Conservation (phyloP, 1,284 basidiomycete species). For the Boletus semigastroideus region DNA sequence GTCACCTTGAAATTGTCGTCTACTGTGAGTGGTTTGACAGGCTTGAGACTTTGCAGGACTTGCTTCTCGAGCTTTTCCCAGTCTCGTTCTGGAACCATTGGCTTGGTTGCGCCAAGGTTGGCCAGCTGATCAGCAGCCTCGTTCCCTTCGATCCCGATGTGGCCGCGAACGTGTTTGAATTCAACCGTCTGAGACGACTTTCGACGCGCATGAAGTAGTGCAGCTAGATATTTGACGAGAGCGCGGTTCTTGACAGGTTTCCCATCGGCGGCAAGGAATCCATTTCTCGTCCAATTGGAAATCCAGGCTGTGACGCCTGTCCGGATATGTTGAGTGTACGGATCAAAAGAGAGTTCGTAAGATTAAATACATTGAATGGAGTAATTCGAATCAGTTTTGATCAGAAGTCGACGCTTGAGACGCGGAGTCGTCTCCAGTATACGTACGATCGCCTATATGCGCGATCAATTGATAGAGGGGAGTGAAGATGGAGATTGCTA, state of each 20-base stretch:
- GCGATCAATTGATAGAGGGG: conserved; percentile 3
- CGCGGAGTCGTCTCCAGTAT: conserved; percentile 64
- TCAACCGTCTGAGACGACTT: conserved; percentile 51
- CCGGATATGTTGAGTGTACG: conserved; percentile 4
- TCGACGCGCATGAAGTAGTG: conserved; percentile 51
- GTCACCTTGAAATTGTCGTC: conserved; percentile 23
- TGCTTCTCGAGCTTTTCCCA: conserved; percentile 43
- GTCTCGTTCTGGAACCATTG: conserved; percentile 47
- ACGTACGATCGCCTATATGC: conserved; percentile 67
- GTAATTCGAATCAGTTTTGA: conserved; percentile 78
- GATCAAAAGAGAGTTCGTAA: neutral
- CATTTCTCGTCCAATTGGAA: conserved; percentile 54
- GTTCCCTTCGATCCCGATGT: conserved; percentile 71
- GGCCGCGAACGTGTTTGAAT: conserved; percentile 70
- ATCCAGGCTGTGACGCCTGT: conserved; percentile 68
- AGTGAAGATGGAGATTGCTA: conserved; percentile 21
- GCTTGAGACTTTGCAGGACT: conserved; percentile 11
- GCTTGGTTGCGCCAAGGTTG: conserved; percentile 48
- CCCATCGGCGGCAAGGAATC: conserved; percentile 50
- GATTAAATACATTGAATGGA: conserved; percentile 60
- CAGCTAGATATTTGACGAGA: conserved; percentile 62
- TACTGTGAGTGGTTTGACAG: neutral
- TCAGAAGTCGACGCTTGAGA: conserved; percentile 54
- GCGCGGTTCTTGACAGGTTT: conserved; percentile 62
- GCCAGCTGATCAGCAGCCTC: conserved; percentile 76